phyloP scores from a whole-genome alignment of 2,329 filamentous ascomycete species.

The Neonectria coccinea region DNA sequence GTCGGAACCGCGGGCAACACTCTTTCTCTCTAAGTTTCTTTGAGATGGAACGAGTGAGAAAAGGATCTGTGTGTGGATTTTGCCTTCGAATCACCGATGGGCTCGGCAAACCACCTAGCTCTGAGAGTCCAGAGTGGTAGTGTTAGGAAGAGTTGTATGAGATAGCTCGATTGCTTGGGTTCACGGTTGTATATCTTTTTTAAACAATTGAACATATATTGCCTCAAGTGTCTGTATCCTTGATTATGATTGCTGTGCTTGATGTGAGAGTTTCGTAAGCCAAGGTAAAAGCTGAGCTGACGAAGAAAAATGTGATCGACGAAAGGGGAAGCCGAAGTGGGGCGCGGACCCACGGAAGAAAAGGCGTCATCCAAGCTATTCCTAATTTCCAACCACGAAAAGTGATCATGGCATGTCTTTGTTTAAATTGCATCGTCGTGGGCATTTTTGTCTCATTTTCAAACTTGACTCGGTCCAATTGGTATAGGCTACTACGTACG shows the following conservation, averaged over 20 bases:
- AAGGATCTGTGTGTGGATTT: neutral
- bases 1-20: constrained; percentile 54
- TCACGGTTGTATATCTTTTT: constrained; percentile 3
- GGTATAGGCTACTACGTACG: too few species aligned
- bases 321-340: neutral
- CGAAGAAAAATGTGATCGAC: neutral
- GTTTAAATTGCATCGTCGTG: neutral
- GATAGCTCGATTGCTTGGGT: neutral
- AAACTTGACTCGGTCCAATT: neutral
- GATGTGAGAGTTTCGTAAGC: too few species aligned
- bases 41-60: too few species aligned
- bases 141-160: neutral
- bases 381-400: neutral
- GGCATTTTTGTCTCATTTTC: neutral
- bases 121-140: neutral
- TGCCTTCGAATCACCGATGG: neutral
- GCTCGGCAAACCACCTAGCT: neutral
- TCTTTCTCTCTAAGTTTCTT: constrained; percentile 47
- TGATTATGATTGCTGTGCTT: neutral
- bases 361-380: neutral
- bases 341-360: neutral
- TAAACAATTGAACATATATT: neutral
- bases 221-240: neutral
- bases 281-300: too few species aligned
- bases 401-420: neutral